Evolutionary conservation across 768 basidiomycete genomes (phyloP).

Genomic region (Inosperma sp.): DNA sequence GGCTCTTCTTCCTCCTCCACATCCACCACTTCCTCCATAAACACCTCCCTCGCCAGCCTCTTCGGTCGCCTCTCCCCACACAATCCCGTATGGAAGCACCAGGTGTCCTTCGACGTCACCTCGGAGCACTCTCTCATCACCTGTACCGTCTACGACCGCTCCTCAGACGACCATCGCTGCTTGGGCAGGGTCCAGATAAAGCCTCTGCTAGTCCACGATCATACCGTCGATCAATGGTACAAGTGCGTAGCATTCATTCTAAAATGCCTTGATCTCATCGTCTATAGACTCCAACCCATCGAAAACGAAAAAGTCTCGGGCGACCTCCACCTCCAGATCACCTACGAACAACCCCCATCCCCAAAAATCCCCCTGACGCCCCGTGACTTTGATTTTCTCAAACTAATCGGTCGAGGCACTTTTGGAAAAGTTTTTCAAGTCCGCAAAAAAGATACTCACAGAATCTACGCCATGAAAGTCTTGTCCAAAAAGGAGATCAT

Average conservation of each 20-base stretch:
- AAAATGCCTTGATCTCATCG: conserved; percentile 13
- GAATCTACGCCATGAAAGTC: conserved; percentile 99
- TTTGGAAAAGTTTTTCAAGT: conserved; percentile 99
- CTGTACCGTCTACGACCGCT: conserved; percentile 88
- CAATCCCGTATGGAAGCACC: conserved; percentile 98
- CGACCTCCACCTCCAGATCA: conserved; percentile 91
- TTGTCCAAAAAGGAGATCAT: conserved; percentile 98
- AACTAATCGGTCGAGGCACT: conserved; percentile 96
- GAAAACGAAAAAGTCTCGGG: conserved; percentile 75
- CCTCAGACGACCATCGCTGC: conserved; percentile 80
- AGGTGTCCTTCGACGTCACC: conserved; percentile 97
- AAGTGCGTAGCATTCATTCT: conserved; percentile 53
- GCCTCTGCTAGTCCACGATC: conserved; percentile 86
- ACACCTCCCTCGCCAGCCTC: conserved; percentile 36
- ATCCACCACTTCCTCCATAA: conserved; percentile 19
- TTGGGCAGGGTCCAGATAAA: conserved; percentile 89
- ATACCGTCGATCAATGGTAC: conserved; percentile 96
- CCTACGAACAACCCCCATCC: conserved; percentile 77
- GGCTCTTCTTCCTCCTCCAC: conserved; percentile 24
- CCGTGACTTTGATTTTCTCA: conserved; percentile 96
- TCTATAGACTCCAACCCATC: conserved; percentile 60
- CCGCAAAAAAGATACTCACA: conserved; percentile 94
- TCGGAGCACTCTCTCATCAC: conserved; percentile 79
- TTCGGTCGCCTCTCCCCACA: conserved; percentile 67
- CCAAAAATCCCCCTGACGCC: conserved; percentile 85